Evolutionary conservation across 345 rosid genomes (phyloP).

Genomic region (Salix caprea): DNA sequence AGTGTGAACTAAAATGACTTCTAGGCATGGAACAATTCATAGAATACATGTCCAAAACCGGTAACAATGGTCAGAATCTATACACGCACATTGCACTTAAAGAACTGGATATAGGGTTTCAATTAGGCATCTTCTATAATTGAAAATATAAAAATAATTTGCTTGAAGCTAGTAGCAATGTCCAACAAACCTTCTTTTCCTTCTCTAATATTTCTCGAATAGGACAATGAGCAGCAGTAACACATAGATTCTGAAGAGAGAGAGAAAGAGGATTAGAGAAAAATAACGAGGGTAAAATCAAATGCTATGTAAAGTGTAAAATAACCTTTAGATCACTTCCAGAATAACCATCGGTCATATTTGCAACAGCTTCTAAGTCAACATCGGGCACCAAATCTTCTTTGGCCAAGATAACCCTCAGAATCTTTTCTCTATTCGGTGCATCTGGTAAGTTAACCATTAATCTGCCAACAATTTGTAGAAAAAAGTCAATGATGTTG

Average conservation of each 20-base stretch:
- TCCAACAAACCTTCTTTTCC: slow-evolving; percentile 75
- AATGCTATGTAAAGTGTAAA: background rate
- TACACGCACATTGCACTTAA: background rate
- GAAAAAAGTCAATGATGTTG: background rate
- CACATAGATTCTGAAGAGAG: slow-evolving; percentile 67
- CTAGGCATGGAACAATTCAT: background rate
- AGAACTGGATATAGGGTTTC: background rate
- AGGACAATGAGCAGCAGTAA: slow-evolving; percentile 95
- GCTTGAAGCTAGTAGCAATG: background rate
- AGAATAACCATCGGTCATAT: slow-evolving; percentile 92
- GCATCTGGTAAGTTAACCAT: slow-evolving; percentile 97
- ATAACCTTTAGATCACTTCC: slow-evolving; percentile 94
- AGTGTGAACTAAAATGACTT: background rate
- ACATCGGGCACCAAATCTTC: slow-evolving; percentile 75
- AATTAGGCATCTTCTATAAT: background rate
- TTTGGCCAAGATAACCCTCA: slow-evolving; percentile 79
- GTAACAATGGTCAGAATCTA: background rate
- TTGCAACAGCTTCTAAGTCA: slow-evolving; percentile 76
- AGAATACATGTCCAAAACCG: background rate
- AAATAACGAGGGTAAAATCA: background rate
- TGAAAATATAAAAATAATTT: background rate
- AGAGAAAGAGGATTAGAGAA: background rate
- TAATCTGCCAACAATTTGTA: slow-evolving; percentile 46
- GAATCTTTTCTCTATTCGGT: slow-evolving; percentile 67
- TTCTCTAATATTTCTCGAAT: slow-evolving; percentile 86